Percentiles rank a stretch among this genome's conserved stretches.
Evolutionary conservation across 2,329 filamentous ascomycete genomes (phyloP).

Genomic region (Monilinia polystroma): DNA sequence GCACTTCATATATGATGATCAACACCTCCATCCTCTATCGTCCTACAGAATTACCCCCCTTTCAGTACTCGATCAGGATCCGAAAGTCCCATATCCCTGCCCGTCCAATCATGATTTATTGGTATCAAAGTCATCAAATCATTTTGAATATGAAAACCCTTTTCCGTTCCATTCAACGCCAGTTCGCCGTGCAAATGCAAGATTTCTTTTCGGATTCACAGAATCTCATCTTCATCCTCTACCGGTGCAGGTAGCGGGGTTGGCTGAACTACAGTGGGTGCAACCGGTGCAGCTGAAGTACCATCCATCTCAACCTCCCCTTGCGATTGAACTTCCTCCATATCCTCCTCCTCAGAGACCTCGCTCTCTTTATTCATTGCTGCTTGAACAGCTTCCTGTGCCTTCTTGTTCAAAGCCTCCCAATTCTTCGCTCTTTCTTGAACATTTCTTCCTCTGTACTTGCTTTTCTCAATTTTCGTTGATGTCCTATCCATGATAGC

Average conservation of each 20-base stretch:
- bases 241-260: slow-evolving; percentile 21
- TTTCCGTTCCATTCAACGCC: slow-evolving; percentile 20
- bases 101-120: slow-evolving; percentile 24
- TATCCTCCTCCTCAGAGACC: slow-evolving; percentile 26
- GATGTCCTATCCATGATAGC: slow-evolving; percentile 59
- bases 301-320: slow-evolving; percentile 23
- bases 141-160: slow-evolving; percentile 3
- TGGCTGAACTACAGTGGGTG: slow-evolving; percentile 17
- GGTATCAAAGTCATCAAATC: slow-evolving; percentile 29
- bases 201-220: slow-evolving; percentile 25
- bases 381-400: slow-evolving; percentile 34
- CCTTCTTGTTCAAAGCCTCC: slow-evolving; percentile 57
- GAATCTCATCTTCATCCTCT: slow-evolving; percentile 36
- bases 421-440: slow-evolving; percentile 54
- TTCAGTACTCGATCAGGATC: neutral
- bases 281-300: slow-evolving; percentile 11
- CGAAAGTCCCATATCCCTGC: neutral
- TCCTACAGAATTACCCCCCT: neutral
- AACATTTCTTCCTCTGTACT: slow-evolving; percentile 49
- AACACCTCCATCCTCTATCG: neutral
- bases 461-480: slow-evolving; percentile 56
- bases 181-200: slow-evolving; percentile 32
- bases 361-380: slow-evolving; percentile 30
- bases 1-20: neutral
- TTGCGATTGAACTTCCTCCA: slow-evolving; percentile 23